phyloP scores from a whole-genome alignment of 2,329 filamentous ascomycete species.

The Macrophomina pseudophaseolina region DNA sequence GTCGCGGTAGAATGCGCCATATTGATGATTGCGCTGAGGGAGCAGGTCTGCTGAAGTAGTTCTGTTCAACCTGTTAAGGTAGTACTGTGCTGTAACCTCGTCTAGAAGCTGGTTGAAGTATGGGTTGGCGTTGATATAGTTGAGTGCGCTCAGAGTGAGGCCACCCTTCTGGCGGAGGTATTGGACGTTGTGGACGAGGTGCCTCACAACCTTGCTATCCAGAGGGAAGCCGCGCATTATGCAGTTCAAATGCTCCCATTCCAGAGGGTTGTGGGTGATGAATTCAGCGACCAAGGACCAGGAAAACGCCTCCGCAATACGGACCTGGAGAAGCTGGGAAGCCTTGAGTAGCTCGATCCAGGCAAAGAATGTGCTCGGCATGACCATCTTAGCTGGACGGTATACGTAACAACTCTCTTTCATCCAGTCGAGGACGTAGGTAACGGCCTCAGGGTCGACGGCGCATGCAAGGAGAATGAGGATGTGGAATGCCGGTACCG shows the following conservation, averaged over 20 bases:
- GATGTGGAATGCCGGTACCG: neutral
- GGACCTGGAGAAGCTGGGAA: neutral
- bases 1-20: too few relatives aligned
- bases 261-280: neutral
- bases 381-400: neutral
- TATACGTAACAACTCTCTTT: neutral
- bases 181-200: constrained; percentile 1
- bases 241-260: neutral
- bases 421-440: constrained; percentile 6
- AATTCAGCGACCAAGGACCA: neutral
- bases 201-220: constrained; percentile 9
- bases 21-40: too few relatives aligned
- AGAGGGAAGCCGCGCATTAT: neutral
- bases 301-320: neutral
- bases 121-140: neutral
- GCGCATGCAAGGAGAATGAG: neutral
- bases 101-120: neutral
- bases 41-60: too few relatives aligned
- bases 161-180: neutral
- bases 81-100: neutral
- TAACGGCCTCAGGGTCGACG: neutral
- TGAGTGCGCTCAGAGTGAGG: neutral
- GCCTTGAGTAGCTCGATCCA: constrained; percentile 9
- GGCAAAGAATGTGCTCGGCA: neutral
- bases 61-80: neutral